Conservation (phyloP, 306 rosid species). For the Vicia sativa region DNA sequence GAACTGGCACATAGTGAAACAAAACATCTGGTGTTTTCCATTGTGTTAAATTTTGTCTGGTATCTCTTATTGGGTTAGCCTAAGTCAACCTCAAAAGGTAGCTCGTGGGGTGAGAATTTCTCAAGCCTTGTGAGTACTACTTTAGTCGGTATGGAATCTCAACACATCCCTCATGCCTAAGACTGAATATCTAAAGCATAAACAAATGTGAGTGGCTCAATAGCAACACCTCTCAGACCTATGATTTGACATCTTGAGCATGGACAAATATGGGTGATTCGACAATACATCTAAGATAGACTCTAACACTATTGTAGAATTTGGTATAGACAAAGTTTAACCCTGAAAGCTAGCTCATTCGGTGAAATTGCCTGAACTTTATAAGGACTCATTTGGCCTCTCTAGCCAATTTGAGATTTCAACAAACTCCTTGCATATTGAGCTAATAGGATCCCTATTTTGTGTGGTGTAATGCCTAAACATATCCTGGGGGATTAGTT, state of each 20-base stretch:
- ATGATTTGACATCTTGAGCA: not conserved
- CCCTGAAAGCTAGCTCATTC: not conserved
- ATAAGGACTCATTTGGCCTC: not conserved
- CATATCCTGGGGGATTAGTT: constrained; percentile 9
- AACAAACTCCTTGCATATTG: constrained; percentile 23
- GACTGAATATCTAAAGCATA: not conserved
- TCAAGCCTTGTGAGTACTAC: not conserved
- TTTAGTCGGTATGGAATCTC: not conserved
- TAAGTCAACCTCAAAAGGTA: constrained; percentile 3
- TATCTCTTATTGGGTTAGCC: not conserved
- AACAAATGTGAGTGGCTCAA: not conserved
- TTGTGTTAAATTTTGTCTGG: constrained; percentile 18
- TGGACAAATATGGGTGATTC: not conserved
- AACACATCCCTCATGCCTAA: not conserved
- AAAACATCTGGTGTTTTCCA: not conserved
- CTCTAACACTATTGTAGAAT: not conserved
- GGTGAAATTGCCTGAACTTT: not conserved
- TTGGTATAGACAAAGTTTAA: not conserved
- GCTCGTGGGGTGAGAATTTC: constrained; percentile 1
- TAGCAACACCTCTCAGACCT: not conserved
- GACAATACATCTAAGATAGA: not conserved
- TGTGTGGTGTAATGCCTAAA: constrained; percentile 5
- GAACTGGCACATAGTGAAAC: constrained; percentile 16
- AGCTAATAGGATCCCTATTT: constrained; percentile 9
- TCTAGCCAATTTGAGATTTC: not conserved